Percentiles rank a stretch among this genome's conserved stretches.
These are phyloP conservation scores for Fallopia convolvulus DNA, from an alignment of 148 eudicot species.

Conservation along the genomic window DNA sequence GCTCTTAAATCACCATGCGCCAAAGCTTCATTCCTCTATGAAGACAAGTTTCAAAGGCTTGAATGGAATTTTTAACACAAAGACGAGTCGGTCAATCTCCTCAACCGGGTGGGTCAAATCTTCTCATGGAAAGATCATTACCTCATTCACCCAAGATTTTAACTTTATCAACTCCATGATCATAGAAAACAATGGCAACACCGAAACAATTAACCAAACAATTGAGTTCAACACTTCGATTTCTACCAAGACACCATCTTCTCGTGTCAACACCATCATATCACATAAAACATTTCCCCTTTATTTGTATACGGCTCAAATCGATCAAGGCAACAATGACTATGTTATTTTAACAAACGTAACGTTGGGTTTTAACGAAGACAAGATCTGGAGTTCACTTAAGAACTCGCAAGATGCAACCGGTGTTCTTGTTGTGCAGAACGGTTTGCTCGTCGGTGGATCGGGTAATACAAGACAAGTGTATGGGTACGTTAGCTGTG, in stretches of 20 bases:
- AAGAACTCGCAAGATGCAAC: slow-evolving; percentile 55
- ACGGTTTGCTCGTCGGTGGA: slow-evolving; percentile 54
- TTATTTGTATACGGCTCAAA: slow-evolving; percentile 31
- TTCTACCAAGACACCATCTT: slow-evolving; percentile 16
- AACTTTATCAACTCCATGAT: slow-evolving; percentile 43
- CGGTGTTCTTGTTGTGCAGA: slow-evolving; percentile 53
- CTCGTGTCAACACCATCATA: slow-evolving; percentile 13
- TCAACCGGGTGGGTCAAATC: slow-evolving; percentile 66
- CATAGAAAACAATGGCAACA: slow-evolving; percentile 40
- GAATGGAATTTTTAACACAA: slow-evolving; percentile 50
- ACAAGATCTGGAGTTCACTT: slow-evolving; percentile 25
- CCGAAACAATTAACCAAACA: slow-evolving; percentile 58
- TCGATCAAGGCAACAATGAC: slow-evolving; percentile 31
- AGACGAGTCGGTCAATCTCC: slow-evolving; percentile 34
- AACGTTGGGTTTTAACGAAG: slow-evolving; percentile 44
- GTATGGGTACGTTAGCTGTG: slow-evolving; percentile 29
- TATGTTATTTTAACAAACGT: slow-evolving; percentile 38
- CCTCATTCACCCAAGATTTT: slow-evolving; percentile 42
- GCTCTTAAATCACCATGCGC: slow-evolving; percentile 22
- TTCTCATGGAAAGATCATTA: slow-evolving; percentile 49
- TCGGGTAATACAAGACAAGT: slow-evolving; percentile 54
- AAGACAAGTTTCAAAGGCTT: slow-evolving; percentile 43
- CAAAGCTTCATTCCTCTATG: slow-evolving; percentile 19
- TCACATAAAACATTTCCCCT: slow-evolving; percentile 47
- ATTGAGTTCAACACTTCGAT: slow-evolving; percentile 46